Evolutionary conservation across 768 basidiomycete species (phyloP).

Genomic region (Daedalea quercina): DNA sequence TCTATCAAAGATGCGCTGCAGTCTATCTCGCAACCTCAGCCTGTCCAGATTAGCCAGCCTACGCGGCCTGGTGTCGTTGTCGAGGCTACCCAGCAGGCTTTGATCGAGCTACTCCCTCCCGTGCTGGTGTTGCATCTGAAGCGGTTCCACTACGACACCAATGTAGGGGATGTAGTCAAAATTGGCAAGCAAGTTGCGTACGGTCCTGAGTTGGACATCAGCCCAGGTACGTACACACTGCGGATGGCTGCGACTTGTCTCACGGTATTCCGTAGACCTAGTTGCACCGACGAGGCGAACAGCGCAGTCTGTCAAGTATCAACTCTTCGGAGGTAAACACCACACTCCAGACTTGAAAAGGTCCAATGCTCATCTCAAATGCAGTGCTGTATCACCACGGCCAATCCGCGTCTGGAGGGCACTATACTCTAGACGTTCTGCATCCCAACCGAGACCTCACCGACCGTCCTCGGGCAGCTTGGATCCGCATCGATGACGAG

Average conservation of each 20-base stretch:
- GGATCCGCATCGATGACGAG: conserved; percentile 95
- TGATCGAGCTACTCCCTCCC: conserved; percentile 78
- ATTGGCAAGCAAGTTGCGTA: conserved; percentile 77
- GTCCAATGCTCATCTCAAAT: neutral
- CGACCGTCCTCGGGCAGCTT: conserved; percentile 50
- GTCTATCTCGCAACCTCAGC: conserved; percentile 71
- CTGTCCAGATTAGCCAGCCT: conserved; percentile 65
- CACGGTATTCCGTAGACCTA: conserved; percentile 39
- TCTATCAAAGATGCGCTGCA: conserved; percentile 80
- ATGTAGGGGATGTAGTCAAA: conserved; percentile 75
- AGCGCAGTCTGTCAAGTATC: conserved; percentile 51
- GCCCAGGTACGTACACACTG: conserved; percentile 38
- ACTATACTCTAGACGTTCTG: conserved; percentile 90
- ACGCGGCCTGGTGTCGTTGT: conserved; percentile 49
- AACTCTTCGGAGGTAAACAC: conserved; percentile 73
- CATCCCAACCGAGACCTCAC: conserved; percentile 57
- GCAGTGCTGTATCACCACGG: conserved; percentile 93
- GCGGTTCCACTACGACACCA: conserved; percentile 81
- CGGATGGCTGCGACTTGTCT: conserved; percentile 2
- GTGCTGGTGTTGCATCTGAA: conserved; percentile 88
- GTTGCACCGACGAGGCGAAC: conserved; percentile 47
- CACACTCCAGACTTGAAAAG: no score
- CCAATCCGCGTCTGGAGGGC: conserved; percentile 82
- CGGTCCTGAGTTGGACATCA: conserved; percentile 71
- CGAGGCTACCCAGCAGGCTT: conserved; percentile 67